These are phyloP conservation scores for Kuraishia piskuri DNA, from an alignment of 805 yeast species.

Conservation along the genomic window DNA sequence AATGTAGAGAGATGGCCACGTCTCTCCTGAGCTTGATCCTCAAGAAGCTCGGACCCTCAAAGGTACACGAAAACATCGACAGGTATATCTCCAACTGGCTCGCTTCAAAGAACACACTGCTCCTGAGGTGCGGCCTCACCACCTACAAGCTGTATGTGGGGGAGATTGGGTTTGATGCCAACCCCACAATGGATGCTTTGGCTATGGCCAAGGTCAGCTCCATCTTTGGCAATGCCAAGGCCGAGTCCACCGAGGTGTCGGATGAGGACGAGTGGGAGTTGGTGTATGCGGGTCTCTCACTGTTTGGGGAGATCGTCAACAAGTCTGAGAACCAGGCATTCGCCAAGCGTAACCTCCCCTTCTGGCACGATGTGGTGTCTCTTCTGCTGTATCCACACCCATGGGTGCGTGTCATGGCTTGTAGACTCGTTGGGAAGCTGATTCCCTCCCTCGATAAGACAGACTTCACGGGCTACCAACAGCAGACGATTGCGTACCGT, in stretches of 20 bases:
- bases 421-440: slow-evolving; percentile 42
- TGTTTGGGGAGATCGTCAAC: slow-evolving; percentile 34
- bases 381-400: slow-evolving; percentile 77
- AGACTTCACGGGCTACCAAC: slow-evolving; percentile 32
- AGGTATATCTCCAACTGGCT: slow-evolving; percentile 55
- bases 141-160: slow-evolving; percentile 55
- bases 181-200: slow-evolving; percentile 29
- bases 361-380: slow-evolving; percentile 47
- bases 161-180: slow-evolving; percentile 34
- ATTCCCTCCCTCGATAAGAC: slow-evolving; percentile 28
- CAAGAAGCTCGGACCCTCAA: slow-evolving; percentile 32
- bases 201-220: slow-evolving; percentile 20
- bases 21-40: slow-evolving; percentile 49
- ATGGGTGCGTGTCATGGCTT: slow-evolving; percentile 73
- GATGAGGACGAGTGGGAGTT: slow-evolving; percentile 62
- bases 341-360: slow-evolving; percentile 18
- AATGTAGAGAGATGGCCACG: slow-evolving; percentile 79
- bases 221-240: slow-evolving; percentile 25
- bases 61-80: slow-evolving; percentile 27
- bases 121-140: slow-evolving; percentile 67
- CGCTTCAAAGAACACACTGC: slow-evolving; percentile 39
- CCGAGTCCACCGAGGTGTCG: slow-evolving; percentile 25
- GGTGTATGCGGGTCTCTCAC: slow-evolving; percentile 56
- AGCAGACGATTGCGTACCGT: slow-evolving; percentile 64
- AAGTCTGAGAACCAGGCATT: slow-evolving; percentile 21